phyloP scores from a whole-genome alignment of 1,139 yeast genomes.

The Ogataea hybrid region DNA sequence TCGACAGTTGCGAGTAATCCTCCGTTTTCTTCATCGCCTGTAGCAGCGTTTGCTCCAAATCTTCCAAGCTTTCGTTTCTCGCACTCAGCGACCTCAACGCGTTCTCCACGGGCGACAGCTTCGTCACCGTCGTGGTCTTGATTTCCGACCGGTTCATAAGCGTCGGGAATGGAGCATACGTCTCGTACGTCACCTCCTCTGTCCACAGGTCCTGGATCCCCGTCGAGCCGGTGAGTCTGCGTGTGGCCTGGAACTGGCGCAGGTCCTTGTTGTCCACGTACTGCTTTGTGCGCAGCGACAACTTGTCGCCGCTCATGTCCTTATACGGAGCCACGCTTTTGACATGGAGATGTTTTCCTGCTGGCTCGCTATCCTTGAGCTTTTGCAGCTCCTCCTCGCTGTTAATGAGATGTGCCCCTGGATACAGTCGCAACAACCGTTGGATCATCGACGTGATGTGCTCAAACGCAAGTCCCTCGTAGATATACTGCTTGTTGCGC shows the following conservation, averaged over 20 bases:
- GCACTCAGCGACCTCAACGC: slow-evolving; percentile 67
- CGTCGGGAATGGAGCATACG: slow-evolving; percentile 79
- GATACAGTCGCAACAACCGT: slow-evolving; percentile 69
- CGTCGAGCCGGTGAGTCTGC: slow-evolving; percentile 73
- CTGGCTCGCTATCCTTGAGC: slow-evolving; percentile 48
- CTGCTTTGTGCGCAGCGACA: slow-evolving; percentile 57
- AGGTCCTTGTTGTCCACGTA: slow-evolving; percentile 72
- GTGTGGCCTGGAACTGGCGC: slow-evolving; percentile 64
- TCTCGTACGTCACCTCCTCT: slow-evolving; percentile 79
- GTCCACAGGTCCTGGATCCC: slow-evolving; percentile 83
- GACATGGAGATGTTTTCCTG: slow-evolving; percentile 75
- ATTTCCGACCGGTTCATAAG: slow-evolving; percentile 84
- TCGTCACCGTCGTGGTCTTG: slow-evolving; percentile 47
- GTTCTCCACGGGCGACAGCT: slow-evolving; percentile 81
- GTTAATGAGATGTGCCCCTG: slow-evolving; percentile 75
- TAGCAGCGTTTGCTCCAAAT: slow-evolving; percentile 62
- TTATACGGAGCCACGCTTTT: slow-evolving; percentile 69
- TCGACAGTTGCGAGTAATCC: slow-evolving; percentile 33
- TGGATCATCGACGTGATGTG: slow-evolving; percentile 83
- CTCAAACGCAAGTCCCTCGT: slow-evolving; percentile 86
- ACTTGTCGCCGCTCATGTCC: slow-evolving; percentile 42
- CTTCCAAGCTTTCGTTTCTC: slow-evolving; percentile 71
- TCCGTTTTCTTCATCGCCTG: slow-evolving; percentile 44
- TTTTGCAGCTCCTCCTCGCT: slow-evolving; percentile 54
- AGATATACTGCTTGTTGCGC: slow-evolving; percentile 74